phyloP scores from a whole-genome alignment of 192 early-diverging fungal species.

The Coemansia sp. region DNA sequence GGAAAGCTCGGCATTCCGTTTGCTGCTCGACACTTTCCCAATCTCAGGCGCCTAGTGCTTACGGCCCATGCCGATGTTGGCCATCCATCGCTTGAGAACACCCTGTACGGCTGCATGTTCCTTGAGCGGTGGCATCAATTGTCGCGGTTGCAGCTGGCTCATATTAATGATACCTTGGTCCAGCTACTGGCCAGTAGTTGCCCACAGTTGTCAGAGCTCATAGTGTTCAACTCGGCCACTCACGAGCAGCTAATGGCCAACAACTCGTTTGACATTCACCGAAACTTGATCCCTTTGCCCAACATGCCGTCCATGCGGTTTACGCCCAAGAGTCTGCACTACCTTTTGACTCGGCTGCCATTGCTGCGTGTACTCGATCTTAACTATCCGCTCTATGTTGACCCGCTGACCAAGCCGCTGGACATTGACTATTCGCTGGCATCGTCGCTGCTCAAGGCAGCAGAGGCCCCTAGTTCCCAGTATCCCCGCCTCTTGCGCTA shows the following conservation, averaged over 20 bases:
- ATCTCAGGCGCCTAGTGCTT: slow-evolving; percentile 42
- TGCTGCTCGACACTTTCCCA: slow-evolving; percentile 51
- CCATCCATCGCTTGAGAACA: slow-evolving; percentile 51
- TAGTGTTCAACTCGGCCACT: slow-evolving; percentile 49
- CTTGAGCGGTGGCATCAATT: slow-evolving; percentile 40
- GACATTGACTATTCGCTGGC: slow-evolving; percentile 49
- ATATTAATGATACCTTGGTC: slow-evolving; percentile 53
- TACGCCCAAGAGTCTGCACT: slow-evolving; percentile 52
- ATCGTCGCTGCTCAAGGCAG: slow-evolving; percentile 31
- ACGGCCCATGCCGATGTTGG: slow-evolving; percentile 43
- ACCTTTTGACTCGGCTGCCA: slow-evolving; percentile 42
- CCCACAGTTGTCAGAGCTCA: slow-evolving; percentile 41
- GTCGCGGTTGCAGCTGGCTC: slow-evolving; percentile 46
- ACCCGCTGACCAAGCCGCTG: slow-evolving; percentile 43
- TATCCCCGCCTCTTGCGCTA: slow-evolving; percentile 48
- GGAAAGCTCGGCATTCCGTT: slow-evolving; percentile 54
- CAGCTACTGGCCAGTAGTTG: slow-evolving; percentile 51
- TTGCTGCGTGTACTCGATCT: slow-evolving; percentile 50
- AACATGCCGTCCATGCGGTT: slow-evolving; percentile 51
- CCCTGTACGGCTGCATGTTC: slow-evolving; percentile 53
- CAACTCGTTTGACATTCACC: slow-evolving; percentile 55
- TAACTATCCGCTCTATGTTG: slow-evolving; percentile 53
- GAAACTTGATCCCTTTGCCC: slow-evolving; percentile 40
- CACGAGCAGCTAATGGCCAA: slow-evolving; percentile 49
- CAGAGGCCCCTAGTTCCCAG: slow-evolving; percentile 14